These are phyloP conservation scores for Sporisorium iseilematis-ciliati DNA, from an alignment of 1,284 basidiomycete species.

Conservation along the genomic window DNA sequence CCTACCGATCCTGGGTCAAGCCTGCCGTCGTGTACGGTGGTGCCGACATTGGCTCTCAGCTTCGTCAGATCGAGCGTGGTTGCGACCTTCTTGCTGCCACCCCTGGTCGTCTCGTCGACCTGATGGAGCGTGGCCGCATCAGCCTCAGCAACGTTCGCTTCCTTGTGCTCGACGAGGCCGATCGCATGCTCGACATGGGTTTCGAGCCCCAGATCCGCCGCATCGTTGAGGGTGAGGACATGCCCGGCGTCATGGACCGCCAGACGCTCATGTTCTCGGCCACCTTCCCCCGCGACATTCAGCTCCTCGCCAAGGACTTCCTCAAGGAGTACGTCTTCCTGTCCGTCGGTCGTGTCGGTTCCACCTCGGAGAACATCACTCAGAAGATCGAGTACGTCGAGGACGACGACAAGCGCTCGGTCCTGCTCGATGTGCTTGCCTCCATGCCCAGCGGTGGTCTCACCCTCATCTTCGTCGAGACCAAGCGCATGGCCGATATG, in stretches of 20 bases:
- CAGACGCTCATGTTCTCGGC: conserved; percentile 99
- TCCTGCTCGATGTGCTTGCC: conserved; percentile 91
- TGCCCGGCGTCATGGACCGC: conserved; percentile 90
- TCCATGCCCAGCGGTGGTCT: conserved; percentile 81
- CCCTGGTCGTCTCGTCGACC: conserved; percentile 97
- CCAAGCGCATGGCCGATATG: conserved; percentile 99
- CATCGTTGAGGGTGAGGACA: conserved; percentile 98
- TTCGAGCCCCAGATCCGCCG: conserved; percentile 99
- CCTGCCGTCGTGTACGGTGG: conserved; percentile 99
- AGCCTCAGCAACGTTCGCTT: conserved; percentile 96
- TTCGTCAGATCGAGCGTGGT: conserved; percentile 93
- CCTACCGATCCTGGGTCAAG: conserved; percentile 98
- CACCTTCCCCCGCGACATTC: conserved; percentile 99
- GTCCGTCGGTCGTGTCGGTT: conserved; percentile 96
- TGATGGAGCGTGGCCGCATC: conserved; percentile 98
- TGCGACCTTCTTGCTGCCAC: conserved; percentile 97
- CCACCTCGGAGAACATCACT: conserved; percentile 99
- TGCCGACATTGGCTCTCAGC: conserved; percentile 95
- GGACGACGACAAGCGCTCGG: conserved; percentile 95
- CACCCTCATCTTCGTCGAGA: conserved; percentile 98
- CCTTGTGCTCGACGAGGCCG: conserved; percentile 98
- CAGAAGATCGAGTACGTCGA: conserved; percentile 99
- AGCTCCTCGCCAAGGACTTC: conserved; percentile 95
- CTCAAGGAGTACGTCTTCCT: conserved; percentile 88
- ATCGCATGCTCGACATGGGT: conserved; percentile 99